Base-by-base conservation (phyloP, 1,139 yeast species). In the Nakaseomyces delphensis region DNA sequence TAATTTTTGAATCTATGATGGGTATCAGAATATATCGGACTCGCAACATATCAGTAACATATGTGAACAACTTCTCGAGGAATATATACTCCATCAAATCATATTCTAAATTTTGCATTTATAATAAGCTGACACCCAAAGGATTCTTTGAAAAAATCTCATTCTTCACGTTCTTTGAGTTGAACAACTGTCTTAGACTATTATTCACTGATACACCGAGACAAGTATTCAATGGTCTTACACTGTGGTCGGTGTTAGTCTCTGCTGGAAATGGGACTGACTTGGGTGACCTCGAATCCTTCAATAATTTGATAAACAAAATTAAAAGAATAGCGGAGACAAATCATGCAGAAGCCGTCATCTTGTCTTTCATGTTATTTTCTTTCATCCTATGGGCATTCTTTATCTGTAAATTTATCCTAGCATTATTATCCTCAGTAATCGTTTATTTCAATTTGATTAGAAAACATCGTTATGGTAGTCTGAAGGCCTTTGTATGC, bases 171-270 rank as follows among this genome's bases (percentile, higher is more conserved):
- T 84, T 77, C 60, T 76, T 76, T 54, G 81, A 84, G 45, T 63
- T 84, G 43, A 78, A 79, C 49, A 73, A 74, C 39, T 84, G 91
- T 57, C 59, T 79, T 13, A 76, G 76, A 45, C 68, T 83, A 28
- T 52, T 83, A 15, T 66, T 83, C 37, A 89, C 95, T 0, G 95
- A 86, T 53, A 73, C 89, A 4, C 96, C 96, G n/a, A 74, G 96
- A 61, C 96, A 86, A 63, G 81, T 82, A 2, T 74, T 86, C 52
- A 86, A 86, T 58, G 83, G 87, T 21, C 65, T 83, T 50, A 84
- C 96, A 0, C 63, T 83, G 29, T 70, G 80, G 56, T 70, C 76
- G 3, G 76, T 76, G 15, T 61, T 74, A 39, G 47, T 58, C 6
- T 51, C 61, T 2, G 50, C 48, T 19, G 56, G 69, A 38, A 56